These are phyloP conservation scores for Lomentospora prolificans DNA, from an alignment of 2,329 filamentous ascomycete genomes.

Conservation along the genomic window DNA sequence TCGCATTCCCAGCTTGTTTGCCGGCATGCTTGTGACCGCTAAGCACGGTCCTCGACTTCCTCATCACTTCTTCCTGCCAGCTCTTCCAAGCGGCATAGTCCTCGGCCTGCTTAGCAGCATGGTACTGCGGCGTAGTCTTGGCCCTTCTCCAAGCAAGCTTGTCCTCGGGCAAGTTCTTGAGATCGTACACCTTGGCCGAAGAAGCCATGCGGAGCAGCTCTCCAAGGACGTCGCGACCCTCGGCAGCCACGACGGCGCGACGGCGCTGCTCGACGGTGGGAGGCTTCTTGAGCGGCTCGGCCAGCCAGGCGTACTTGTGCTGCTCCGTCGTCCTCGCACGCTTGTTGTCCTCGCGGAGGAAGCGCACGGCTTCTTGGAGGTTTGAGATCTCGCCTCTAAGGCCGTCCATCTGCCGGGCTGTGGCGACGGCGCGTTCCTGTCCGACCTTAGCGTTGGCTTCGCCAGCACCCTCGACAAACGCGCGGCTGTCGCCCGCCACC, in stretches of 20 bases:
- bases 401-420: slow-evolving; percentile 61
- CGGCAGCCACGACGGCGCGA: slow-evolving; percentile 42
- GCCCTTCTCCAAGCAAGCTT: slow-evolving; percentile 58
- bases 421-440: slow-evolving; percentile 58
- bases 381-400: slow-evolving; percentile 59
- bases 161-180: slow-evolving; percentile 47
- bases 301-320: slow-evolving; percentile 46
- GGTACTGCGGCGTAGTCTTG: slow-evolving; percentile 53
- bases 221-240: slow-evolving; percentile 53
- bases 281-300: slow-evolving; percentile 46
- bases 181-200: slow-evolving; percentile 47
- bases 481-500: slow-evolving; percentile 51
- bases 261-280: slow-evolving; percentile 36
- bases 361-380: slow-evolving; percentile 56
- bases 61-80: slow-evolving; percentile 46
- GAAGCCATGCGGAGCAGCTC: slow-evolving; percentile 55
- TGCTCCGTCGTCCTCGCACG: slow-evolving; percentile 50
- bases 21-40: slow-evolving; percentile 8
- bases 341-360: slow-evolving; percentile 57
- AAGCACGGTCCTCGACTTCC: slow-evolving; percentile 37
- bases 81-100: slow-evolving; percentile 52
- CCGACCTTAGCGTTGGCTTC: slow-evolving; percentile 43
- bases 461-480: slow-evolving; percentile 32
- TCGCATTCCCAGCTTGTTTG: slow-evolving; percentile 17
- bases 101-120: slow-evolving; percentile 55